A percentile compares a stretch with the other conserved stretches of the same genome.
Conservation (phyloP, 2,329 filamentous ascomycete genomes). For the Monosporascus sp. region DNA sequence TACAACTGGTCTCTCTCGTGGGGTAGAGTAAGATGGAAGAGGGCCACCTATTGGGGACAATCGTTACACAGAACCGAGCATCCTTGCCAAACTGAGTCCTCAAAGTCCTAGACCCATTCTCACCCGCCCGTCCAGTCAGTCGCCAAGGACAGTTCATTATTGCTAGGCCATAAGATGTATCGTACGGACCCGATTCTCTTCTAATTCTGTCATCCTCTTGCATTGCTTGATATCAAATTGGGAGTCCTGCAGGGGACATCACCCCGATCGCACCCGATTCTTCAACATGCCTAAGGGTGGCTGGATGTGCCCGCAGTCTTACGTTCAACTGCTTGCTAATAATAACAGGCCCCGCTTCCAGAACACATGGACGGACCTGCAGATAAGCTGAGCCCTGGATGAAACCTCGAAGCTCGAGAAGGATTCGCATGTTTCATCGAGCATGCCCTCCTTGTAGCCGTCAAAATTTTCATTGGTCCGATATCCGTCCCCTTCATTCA, state of each 20-base stretch:
- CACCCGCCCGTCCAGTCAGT: neutral
- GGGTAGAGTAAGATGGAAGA: neutral
- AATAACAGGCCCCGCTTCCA: neutral
- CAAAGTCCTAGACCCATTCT: neutral
- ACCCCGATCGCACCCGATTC: neutral
- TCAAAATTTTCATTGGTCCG: neutral
- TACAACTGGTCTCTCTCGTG: no score
- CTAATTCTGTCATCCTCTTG: neutral
- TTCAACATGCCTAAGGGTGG: neutral
- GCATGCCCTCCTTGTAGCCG: neutral
- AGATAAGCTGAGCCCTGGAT: neutral
- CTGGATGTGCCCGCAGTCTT: neutral
- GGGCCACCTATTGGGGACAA: neutral
- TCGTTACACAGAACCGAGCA: neutral
- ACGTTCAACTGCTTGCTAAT: neutral
- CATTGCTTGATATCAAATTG: neutral
- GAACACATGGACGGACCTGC: neutral
- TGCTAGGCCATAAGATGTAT: neutral
- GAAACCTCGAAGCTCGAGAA: neutral
- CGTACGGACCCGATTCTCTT: neutral
- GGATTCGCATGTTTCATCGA: neutral
- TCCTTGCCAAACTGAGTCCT: neutral
- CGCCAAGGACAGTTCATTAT: neutral
- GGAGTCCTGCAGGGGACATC: neutral
- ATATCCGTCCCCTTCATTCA: neutral